These are phyloP conservation scores for Berberis vulgaris DNA, from an alignment of 164 flowering plant genomes.

Conservation along the genomic window DNA sequence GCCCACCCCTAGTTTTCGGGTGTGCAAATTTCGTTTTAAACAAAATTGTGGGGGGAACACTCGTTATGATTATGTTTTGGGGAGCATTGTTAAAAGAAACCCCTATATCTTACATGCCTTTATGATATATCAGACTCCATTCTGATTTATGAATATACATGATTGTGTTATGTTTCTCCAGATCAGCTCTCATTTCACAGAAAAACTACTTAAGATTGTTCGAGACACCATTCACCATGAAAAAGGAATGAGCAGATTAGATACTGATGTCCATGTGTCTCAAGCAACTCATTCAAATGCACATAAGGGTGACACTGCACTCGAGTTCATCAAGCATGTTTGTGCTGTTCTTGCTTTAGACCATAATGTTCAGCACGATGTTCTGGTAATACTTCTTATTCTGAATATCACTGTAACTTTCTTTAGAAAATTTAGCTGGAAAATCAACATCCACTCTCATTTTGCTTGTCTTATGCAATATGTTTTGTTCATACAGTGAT, in stretches of 20 bases:
- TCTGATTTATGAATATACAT: not conserved
- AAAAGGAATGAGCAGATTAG: conserved; percentile 33
- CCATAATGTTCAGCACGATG: conserved; percentile 78
- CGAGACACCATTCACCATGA: conserved; percentile 44
- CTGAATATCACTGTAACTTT: not conserved
- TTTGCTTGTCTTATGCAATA: too few species aligned
- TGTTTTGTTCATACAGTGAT: too few species aligned
- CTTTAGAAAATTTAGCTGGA: not conserved
- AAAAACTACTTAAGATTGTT: conserved; percentile 60
- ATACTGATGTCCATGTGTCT: conserved; percentile 17
- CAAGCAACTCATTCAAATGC: conserved; percentile 21
- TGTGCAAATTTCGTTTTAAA: too few species aligned
- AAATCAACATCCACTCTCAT: not conserved
- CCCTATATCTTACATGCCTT: too few species aligned
- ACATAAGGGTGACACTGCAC: conserved; percentile 59
- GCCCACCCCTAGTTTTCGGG: too few species aligned
- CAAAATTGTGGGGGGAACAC: too few species aligned
- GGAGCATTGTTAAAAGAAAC: too few species aligned
- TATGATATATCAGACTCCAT: too few species aligned
- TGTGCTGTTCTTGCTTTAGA: conserved; percentile 91
- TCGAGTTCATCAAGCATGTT: conserved; percentile 88
- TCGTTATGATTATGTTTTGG: too few species aligned
- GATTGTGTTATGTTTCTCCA: conserved; percentile 24
- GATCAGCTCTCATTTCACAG: conserved; percentile 77
- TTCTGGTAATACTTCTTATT: conserved; percentile 48